phyloP scores from a whole-genome alignment of 208 protist genomes.

The Acanthamoeba healyi region DNA sequence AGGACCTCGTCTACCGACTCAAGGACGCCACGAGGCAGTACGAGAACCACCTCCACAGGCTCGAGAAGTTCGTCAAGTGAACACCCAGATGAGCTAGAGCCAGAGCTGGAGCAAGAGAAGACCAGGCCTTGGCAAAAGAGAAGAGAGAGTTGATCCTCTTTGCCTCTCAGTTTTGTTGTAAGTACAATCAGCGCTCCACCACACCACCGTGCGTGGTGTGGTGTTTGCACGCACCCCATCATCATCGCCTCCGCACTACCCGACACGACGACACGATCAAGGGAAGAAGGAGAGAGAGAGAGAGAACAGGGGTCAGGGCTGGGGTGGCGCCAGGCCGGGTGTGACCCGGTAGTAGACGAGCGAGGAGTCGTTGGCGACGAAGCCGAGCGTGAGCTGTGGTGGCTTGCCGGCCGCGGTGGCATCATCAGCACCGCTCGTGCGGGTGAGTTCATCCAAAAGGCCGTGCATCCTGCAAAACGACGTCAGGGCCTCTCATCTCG shows the following conservation, averaged over 20 bases:
- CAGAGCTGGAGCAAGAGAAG: neutral
- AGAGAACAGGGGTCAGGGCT: neutral
- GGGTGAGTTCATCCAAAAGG: neutral
- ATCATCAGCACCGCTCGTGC: neutral
- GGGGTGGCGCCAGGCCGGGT: neutral
- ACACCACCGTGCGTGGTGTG: no score
- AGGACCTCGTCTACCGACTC: constrained; percentile 74
- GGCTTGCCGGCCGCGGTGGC: neutral
- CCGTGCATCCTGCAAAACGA: neutral
- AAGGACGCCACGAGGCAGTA: constrained; percentile 67
- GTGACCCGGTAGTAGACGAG: constrained; percentile 55
- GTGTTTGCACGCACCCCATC: no score
- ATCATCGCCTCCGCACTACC: no score
- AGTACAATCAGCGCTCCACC: constrained; percentile 19
- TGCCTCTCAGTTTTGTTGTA: constrained; percentile 16
- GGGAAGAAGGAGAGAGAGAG: neutral
- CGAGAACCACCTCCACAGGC: constrained; percentile 68
- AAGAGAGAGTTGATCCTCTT: neutral
- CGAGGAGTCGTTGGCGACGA: constrained; percentile 39
- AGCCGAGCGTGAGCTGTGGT: constrained; percentile 50
- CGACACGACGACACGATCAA: neutral
- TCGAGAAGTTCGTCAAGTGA: constrained; percentile 67
- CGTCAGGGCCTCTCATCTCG: neutral
- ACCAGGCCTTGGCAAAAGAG: neutral
- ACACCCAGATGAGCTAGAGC: neutral